phyloP scores from a whole-genome alignment of 2,329 filamentous ascomycete genomes.

The Acrocalymma vagum region DNA sequence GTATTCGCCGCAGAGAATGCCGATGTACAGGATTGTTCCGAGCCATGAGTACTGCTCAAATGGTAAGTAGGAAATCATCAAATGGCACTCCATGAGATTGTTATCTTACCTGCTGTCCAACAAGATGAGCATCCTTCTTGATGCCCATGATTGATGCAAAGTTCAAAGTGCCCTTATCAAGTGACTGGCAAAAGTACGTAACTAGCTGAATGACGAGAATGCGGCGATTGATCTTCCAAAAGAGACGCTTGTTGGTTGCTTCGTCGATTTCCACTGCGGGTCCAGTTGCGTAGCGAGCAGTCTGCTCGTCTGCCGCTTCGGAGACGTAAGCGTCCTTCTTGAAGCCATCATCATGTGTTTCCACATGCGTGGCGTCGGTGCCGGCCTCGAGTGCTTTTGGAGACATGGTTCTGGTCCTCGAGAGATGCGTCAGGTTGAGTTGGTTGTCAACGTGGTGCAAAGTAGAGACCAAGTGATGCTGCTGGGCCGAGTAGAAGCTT shows the following conservation, averaged over 20 bases:
- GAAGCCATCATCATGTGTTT: too few relatives aligned
- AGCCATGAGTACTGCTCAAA: slow-evolving; percentile 63
- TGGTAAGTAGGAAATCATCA: slow-evolving; percentile 6
- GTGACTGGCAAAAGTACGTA: slow-evolving; percentile 38
- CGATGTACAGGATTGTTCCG: slow-evolving; percentile 63
- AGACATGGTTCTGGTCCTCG: too few relatives aligned
- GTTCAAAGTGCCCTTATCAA: slow-evolving; percentile 46
- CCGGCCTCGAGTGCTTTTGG: too few relatives aligned
- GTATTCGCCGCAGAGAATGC: slow-evolving; percentile 21
- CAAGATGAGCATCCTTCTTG: slow-evolving; percentile 35
- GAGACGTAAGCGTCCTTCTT: too few relatives aligned
- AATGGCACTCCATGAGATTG: slow-evolving; percentile 22
- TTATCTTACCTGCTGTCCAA: slow-evolving; percentile 28
- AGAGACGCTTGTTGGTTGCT: slow-evolving; percentile 22
- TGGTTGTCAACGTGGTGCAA: too few relatives aligned
- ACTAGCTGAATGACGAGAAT: slow-evolving; percentile 20
- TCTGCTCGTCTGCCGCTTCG: slow-evolving; percentile 11
- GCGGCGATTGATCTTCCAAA: slow-evolving; percentile 24
- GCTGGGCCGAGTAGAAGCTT: too few relatives aligned
- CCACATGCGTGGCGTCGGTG: too few relatives aligned
- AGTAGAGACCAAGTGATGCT: too few relatives aligned
- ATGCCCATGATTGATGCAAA: slow-evolving; percentile 47
- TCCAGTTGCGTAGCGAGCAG: slow-evolving; percentile 12
- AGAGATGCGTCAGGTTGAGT: too few relatives aligned
- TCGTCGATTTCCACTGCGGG: slow-evolving; percentile 15